Percentiles rank a stretch among this genome's conserved stretches.
These are phyloP conservation scores for Cymodocea nodosa DNA, from an alignment of 116 monocot species.

Conservation along the genomic window DNA sequence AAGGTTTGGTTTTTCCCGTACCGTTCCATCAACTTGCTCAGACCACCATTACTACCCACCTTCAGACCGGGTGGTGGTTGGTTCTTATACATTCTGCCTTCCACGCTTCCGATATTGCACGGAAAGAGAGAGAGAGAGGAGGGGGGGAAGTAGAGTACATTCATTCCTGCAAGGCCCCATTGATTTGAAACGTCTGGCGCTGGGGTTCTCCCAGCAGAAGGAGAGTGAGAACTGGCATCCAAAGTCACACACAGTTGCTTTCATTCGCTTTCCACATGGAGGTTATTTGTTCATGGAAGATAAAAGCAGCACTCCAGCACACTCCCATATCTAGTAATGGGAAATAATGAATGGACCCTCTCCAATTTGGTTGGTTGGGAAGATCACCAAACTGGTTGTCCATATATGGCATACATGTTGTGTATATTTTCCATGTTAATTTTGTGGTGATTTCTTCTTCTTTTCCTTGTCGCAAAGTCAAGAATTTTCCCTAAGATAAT, in stretches of 20 bases:
- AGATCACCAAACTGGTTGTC: neutral
- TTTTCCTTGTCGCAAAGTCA: no score
- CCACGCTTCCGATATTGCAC: neutral
- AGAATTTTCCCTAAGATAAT: no score
- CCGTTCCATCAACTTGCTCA: neutral
- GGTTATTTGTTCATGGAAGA: constrained; percentile 4
- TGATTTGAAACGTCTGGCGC: constrained; percentile 11
- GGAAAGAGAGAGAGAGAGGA: neutral
- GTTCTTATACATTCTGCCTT: neutral
- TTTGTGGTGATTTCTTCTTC: no score
- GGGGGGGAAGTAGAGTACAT: neutral
- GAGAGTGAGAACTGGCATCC: constrained; percentile 1
- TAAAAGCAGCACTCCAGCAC: neutral
- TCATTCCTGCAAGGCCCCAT: constrained; percentile 4
- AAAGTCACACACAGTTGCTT: constrained; percentile 9
- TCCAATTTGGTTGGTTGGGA: neutral
- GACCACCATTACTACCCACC: neutral
- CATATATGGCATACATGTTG: neutral
- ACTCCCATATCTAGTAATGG: neutral
- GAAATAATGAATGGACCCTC: neutral
- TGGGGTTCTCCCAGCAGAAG: neutral
- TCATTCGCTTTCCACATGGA: neutral
- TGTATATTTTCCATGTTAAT: neutral
- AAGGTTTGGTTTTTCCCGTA: neutral
- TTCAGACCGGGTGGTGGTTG: constrained; percentile 4